Base-by-base conservation (phyloP, 148 eudicot genomes). In the Persicaria maculosa region DNA sequence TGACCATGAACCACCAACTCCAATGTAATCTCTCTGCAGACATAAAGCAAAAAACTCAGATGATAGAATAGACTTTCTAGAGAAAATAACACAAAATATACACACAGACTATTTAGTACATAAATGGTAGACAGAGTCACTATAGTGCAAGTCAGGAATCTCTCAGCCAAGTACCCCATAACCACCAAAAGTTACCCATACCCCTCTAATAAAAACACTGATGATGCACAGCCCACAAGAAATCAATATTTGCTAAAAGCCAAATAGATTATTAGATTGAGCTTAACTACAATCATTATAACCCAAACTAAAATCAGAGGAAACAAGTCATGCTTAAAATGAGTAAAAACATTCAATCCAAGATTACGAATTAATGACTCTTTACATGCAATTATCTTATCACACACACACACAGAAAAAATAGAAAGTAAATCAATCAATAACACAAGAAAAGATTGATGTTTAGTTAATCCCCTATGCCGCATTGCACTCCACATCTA, bases 1-100 rank as follows among this genome's bases (percentile, higher is more conserved):
- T 1, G 89, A 83, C 95, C 92, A 89, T 1, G 91, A 79, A 50
- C 98, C 97, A 61, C 97, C 87, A 64, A 93, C 85, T 75, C 98
- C 98, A 80, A 84, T 82, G 72, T 76, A 81, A 72, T 91, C 98
- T 74, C 96, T 88, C 98, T 92, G 86, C 81, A 74, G 7, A 77
- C 72, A 68, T 65, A 7, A 55, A 75, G 48, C 45, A 65, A 45
- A 54, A 65, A 65, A 65, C 9, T 62, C 17, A 62, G 68, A 62
- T 62, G 44, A 31, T 6, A 62, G 68, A 25, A 22, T 44, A 62
- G 31, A 10, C 68, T 25, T 62, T 31, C 68, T 31, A 25, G 68
- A 45, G 44, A 57, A 50, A 74, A 70, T 44, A 9, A 54, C 6
- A 22, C 16, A 55, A n/a, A 40, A 55, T 0, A 43, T 10, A 50